Evolutionary conservation across 441 rosid genomes (phyloP).

Genomic region (Populus hybrid): DNA sequence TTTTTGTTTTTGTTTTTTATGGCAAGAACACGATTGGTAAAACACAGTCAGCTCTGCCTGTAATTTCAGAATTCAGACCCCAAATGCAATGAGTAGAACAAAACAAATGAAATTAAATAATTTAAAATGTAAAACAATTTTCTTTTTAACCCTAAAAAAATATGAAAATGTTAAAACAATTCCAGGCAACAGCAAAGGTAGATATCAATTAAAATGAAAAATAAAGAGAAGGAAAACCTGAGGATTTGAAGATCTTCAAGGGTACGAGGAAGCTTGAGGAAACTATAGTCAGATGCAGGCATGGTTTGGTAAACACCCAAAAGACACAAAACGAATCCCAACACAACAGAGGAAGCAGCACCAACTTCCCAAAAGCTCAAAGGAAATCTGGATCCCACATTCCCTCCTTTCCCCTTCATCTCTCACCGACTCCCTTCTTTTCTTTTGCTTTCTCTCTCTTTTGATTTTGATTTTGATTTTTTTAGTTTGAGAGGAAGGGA

Average conservation of each 20-base stretch:
- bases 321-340: constrained; percentile 49
- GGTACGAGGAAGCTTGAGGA: constrained; percentile 80
- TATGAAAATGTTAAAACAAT: not conserved
- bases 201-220: not conserved
- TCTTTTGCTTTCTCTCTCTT: not conserved
- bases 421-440: not conserved
- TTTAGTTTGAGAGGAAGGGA: constrained; percentile 13
- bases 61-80: not conserved
- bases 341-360: constrained; percentile 49
- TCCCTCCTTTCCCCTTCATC: constrained; percentile 15
- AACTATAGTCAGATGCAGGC: constrained; percentile 85
- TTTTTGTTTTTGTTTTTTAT: too few relatives aligned
- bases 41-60: not conserved
- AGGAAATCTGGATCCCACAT: constrained; percentile 31
- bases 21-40: not conserved
- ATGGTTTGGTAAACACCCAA: constrained; percentile 67
- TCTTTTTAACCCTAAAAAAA: not conserved
- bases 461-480: not conserved
- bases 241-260: constrained; percentile 84
- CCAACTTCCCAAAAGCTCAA: constrained; percentile 62
- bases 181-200: not conserved
- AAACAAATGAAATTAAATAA: not conserved
- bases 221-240: constrained; percentile 33
- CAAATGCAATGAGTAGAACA: not conserved
- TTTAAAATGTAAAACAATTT: too few relatives aligned